A percentile compares a stretch with the other conserved stretches of the same genome.
These are phyloP conservation scores for Talaromyces sp. DNA, from an alignment of 2,329 filamentous ascomycete species.

Conservation along the genomic window DNA sequence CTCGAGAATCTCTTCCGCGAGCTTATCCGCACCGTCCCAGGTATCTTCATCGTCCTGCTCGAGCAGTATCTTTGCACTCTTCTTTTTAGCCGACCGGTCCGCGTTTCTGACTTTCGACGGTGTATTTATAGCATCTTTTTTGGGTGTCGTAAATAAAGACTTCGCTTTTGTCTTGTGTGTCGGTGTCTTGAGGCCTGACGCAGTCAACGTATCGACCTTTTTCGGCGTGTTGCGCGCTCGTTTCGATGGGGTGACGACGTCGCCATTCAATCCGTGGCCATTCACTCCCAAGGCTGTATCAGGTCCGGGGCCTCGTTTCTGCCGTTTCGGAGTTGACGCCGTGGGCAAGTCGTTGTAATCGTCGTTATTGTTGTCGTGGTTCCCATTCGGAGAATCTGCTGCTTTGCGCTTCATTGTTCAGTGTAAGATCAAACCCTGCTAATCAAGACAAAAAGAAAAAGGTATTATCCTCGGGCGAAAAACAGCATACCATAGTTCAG, in stretches of 20 bases:
- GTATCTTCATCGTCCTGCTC: slow-evolving; percentile 69
- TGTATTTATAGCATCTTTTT: slow-evolving; percentile 42
- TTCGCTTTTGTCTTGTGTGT: slow-evolving; percentile 37
- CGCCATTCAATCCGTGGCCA: slow-evolving; percentile 30
- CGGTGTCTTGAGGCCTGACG: slow-evolving; percentile 37
- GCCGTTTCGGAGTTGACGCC: slow-evolving; percentile 41
- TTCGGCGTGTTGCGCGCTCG: slow-evolving; percentile 32
- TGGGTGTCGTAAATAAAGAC: slow-evolving; percentile 42
- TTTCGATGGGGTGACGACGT: slow-evolving; percentile 28
- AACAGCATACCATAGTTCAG: slow-evolving; percentile 18
- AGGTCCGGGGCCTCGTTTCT: slow-evolving; percentile 24
- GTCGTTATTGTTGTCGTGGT: slow-evolving; percentile 29
- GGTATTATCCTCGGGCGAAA: neutral
- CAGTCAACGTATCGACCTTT: slow-evolving; percentile 31
- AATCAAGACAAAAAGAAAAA: neutral
- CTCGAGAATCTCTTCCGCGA: slow-evolving; percentile 67
- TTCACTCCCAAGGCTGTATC: slow-evolving; percentile 1
- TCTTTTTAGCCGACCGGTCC: slow-evolving; percentile 80
- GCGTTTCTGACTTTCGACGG: slow-evolving; percentile 67
- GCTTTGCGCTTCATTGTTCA: slow-evolving; percentile 44
- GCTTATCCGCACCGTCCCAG: slow-evolving; percentile 62
- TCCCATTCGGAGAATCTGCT: slow-evolving; percentile 29
- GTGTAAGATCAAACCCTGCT: neutral
- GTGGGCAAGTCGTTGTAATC: slow-evolving; percentile 30
- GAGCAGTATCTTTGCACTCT: slow-evolving; percentile 74